A percentile compares a stretch with the other conserved stretches of the same genome.
Conservation (phyloP, 371 early-diverging fungal species). For the Mortierella sp. region DNA sequence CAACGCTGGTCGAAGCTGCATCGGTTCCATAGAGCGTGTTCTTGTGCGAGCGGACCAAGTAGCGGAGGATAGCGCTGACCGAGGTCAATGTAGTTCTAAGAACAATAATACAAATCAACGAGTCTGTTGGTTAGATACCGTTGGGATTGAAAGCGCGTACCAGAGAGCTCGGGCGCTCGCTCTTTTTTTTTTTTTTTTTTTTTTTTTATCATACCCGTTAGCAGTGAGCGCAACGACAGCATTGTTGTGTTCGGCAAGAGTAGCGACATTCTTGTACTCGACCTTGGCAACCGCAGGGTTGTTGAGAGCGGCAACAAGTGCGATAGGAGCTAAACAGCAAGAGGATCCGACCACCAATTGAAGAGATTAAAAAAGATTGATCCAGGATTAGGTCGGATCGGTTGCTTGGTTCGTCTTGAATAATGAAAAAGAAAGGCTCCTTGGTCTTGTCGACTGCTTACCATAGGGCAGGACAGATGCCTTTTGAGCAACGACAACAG, state of each 20-base stretch:
- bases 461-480: slow-evolving; percentile 41
- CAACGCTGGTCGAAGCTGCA: slow-evolving; percentile 41
- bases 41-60: slow-evolving; percentile 49
- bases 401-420: neutral
- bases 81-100: slow-evolving; percentile 38
- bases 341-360: neutral
- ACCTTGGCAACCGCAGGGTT: slow-evolving; percentile 50
- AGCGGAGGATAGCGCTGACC: slow-evolving; percentile 45
- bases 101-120: neutral
- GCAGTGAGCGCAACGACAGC: slow-evolving; percentile 36
- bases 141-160: neutral
- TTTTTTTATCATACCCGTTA: slow-evolving; percentile 25
- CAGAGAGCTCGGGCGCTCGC: no score
- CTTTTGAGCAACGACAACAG: slow-evolving; percentile 50
- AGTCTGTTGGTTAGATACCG: neutral
- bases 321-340: slow-evolving; percentile 32
- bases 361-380: neutral
- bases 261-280: slow-evolving; percentile 51
- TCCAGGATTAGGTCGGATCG: neutral
- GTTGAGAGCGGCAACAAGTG: slow-evolving; percentile 40
- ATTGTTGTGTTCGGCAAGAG: slow-evolving; percentile 49
- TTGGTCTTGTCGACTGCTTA: slow-evolving; percentile 5
- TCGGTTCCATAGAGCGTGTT: slow-evolving; percentile 51
- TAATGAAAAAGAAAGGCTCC: no score
- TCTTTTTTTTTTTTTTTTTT: neutral